These are phyloP conservation scores for Zalaria sp. DNA, from an alignment of 2,329 filamentous ascomycete genomes.

Conservation along the genomic window DNA sequence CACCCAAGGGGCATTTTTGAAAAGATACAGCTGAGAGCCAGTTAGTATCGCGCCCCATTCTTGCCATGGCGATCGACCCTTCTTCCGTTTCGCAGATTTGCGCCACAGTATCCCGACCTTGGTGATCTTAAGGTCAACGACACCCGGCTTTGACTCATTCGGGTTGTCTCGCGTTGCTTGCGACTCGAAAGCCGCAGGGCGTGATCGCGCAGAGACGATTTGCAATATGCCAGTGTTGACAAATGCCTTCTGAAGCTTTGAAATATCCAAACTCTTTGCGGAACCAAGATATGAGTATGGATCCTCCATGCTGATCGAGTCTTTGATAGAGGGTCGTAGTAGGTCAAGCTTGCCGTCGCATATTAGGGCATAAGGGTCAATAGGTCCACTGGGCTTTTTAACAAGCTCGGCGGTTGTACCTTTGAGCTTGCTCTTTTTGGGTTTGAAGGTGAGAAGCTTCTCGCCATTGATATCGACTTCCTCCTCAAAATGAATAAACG, in stretches of 20 bases:
- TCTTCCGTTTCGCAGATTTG: constrained; percentile 89
- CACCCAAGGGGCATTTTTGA: constrained; percentile 84
- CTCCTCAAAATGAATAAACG: constrained; percentile 95
- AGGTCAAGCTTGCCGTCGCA: constrained; percentile 76
- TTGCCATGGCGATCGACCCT: constrained; percentile 90
- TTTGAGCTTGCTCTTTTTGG: constrained; percentile 57
- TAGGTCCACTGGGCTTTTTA: constrained; percentile 53
- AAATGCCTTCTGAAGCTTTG: constrained; percentile 74
- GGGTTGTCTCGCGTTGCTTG: constrained; percentile 76
- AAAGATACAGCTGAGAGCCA: constrained; percentile 93
- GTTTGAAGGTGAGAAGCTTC: constrained; percentile 55
- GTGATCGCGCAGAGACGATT: constrained; percentile 84
- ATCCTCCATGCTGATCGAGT: constrained; percentile 86
- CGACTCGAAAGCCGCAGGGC: constrained; percentile 89
- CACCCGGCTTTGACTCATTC: constrained; percentile 72
- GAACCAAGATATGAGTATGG: constrained; percentile 80
- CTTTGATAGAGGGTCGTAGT: constrained; percentile 71
- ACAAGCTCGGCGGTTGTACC: constrained; percentile 49
- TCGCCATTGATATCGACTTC: constrained; percentile 69
- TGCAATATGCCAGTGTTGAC: constrained; percentile 85
- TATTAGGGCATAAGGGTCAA: constrained; percentile 91
- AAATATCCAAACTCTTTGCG: constrained; percentile 59
- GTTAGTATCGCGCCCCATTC: constrained; percentile 97
- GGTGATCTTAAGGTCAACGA: constrained; percentile 94
- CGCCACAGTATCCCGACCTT: constrained; percentile 93